Conservation (phyloP, 495 filamentous ascomycete genomes). For the Podospora pseudoanserina region DNA sequence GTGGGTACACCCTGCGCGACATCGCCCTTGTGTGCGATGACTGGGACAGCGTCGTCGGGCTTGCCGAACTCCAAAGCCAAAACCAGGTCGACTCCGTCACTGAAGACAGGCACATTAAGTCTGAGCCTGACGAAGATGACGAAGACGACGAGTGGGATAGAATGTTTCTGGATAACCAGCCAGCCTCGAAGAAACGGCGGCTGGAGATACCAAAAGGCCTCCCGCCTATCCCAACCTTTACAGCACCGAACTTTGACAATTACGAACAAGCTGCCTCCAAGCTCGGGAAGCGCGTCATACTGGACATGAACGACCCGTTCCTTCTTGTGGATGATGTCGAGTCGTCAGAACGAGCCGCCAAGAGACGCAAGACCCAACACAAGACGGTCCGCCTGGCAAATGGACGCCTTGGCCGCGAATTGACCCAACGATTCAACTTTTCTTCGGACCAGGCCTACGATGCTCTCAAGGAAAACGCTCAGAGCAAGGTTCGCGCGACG, state of each 20-base stretch:
- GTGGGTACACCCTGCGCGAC: slow-evolving; percentile 68
- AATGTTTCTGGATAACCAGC: slow-evolving; percentile 43
- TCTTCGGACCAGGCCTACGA: slow-evolving; percentile 96
- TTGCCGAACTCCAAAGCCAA: slow-evolving; percentile 28
- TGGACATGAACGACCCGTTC: slow-evolving; percentile 89
- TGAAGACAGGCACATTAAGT: slow-evolving; percentile 29
- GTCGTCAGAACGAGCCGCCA: slow-evolving; percentile 45
- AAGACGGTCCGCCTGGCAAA: slow-evolving; percentile 54
- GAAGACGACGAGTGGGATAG: slow-evolving; percentile 55
- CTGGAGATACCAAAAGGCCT: slow-evolving; percentile 37
- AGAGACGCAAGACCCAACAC: slow-evolving; percentile 41
- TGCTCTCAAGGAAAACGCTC: slow-evolving; percentile 90
- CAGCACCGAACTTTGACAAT: slow-evolving; percentile 45
- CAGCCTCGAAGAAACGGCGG: slow-evolving; percentile 38
- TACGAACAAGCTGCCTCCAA: slow-evolving; percentile 60
- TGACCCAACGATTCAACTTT: slow-evolving; percentile 85
- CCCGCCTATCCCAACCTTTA: slow-evolving; percentile 40
- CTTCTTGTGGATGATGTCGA: slow-evolving; percentile 63
- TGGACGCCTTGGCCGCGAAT: slow-evolving; percentile 52
- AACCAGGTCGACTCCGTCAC: slow-evolving; percentile 17
- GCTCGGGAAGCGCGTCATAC: slow-evolving; percentile 67
- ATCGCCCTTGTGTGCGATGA: slow-evolving; percentile 77
- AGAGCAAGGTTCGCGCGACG: slow-evolving; percentile 89
- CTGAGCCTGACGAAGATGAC: slow-evolving; percentile 33
- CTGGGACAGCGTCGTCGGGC: slow-evolving; percentile 63